Base-by-base conservation (phyloP, 2,329 filamentous ascomycete genomes). In the Penicillium sp. region DNA sequence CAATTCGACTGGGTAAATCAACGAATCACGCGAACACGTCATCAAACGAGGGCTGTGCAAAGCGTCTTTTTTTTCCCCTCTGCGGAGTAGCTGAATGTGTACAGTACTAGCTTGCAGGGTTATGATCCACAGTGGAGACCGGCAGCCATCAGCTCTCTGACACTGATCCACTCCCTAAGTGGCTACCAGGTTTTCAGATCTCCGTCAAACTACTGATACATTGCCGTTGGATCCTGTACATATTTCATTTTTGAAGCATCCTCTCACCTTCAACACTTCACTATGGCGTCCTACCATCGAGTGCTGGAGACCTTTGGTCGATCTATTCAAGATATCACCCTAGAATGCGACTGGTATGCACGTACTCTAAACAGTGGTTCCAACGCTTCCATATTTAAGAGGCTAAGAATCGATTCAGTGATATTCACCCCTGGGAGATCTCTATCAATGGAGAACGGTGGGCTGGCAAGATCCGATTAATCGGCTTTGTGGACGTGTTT, bases 391-490 rank as follows among this genome's bases (percentile, higher is more conserved):
- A 21, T 13, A 16, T 13, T 11, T 3, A 14, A 35, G 16, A 47
- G 4, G 29, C 46, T 49, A 49, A 49, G 7, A 21, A 14, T 22
- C 21, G 4, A 7, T 24, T 11, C 27, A 50, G 48, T 42, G 48
- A 50, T n/a, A 50, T 50, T 29, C 48, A 50, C 13, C 48, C 48
- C 10, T 50, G 48, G 48, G 48, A 50, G 24, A 35, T 50, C 22
- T 22, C 48, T 14, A 50, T 50, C 21, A 50, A 50, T 29, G 48
- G 33, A 7, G 35, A 42, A 6, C 48, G 35, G 21, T 50, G 48
- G 48, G 48, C 48, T 50, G 48, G 48, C 33, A 50, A 50, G n/a
- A 42, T 50, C 48, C 48, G 48, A 14, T 42, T 50, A 24, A 50
- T 50, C 16, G 48, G 48, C 6, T 50, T 50, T 10, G 24, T 50